Conservation (phyloP, 306 rosid genomes). For the Purshia tridentata region DNA sequence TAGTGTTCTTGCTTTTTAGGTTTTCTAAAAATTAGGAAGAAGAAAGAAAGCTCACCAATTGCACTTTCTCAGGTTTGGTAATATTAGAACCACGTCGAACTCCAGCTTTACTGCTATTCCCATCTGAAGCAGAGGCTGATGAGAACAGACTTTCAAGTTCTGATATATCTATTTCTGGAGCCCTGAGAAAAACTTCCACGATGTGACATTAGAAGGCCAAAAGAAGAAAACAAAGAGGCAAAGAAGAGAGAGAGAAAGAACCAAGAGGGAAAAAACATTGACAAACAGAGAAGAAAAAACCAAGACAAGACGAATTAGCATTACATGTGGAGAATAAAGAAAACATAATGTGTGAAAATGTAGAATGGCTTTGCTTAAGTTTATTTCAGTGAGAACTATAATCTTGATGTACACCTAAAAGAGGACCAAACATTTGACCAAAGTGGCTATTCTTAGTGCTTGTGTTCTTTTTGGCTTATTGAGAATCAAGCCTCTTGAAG, state of each 20-base stretch:
- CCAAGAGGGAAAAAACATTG: not conserved
- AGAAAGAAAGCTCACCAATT: conserved; percentile 59
- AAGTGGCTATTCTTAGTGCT: conserved; percentile 8
- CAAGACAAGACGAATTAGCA: conserved; percentile 14
- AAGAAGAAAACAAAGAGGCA: not conserved
- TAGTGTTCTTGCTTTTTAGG: no score
- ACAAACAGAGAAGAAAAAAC: conserved; percentile 16
- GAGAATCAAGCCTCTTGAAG: conserved; percentile 10
- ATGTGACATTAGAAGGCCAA: conserved; percentile 34
- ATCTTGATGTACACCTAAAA: not conserved
- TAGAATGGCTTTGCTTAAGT: conserved; percentile 2
- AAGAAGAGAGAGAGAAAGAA: not conserved
- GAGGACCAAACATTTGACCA: not conserved
- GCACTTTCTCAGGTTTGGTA: conserved; percentile 91
- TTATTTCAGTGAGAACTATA: conserved; percentile 4
- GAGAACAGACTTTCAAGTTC: conserved; percentile 97
- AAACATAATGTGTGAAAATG: not conserved
- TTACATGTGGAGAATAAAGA: not conserved
- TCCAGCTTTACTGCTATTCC: conserved; percentile 55
- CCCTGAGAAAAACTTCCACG: conserved; percentile 50
- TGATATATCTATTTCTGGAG: conserved; percentile 95
- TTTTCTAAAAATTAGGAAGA: not conserved
- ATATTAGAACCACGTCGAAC: conserved; percentile 85
- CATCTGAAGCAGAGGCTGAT: conserved; percentile 85
- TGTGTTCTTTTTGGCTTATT: conserved; percentile 1